These are phyloP conservation scores for Tricholoma bakamatsutake DNA, from an alignment of 768 basidiomycete species.

Conservation along the genomic window DNA sequence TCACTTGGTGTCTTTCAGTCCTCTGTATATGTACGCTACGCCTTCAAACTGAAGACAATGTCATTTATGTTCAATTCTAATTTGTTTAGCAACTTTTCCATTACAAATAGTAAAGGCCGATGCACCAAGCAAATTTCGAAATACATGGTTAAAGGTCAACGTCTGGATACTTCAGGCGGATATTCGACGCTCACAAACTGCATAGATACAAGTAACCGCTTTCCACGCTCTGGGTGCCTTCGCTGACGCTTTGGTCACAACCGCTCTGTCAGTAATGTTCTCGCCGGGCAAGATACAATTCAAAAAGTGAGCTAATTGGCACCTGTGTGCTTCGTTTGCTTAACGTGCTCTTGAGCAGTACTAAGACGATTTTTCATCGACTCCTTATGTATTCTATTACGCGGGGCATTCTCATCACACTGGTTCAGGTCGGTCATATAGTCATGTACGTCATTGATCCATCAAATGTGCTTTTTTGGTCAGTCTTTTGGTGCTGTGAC, in stretches of 20 bases:
- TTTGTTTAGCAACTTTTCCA: neutral
- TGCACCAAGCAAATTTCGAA: neutral
- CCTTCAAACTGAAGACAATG: too few relatives aligned
- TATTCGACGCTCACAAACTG: neutral
- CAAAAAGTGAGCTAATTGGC: neutral
- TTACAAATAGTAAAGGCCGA: too few relatives aligned
- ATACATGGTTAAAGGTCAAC: neutral
- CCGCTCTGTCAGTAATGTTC: neutral
- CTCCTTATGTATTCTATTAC: constrained; percentile 5
- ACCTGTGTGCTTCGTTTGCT: neutral
- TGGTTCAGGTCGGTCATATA: neutral
- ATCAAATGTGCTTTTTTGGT: constrained; percentile 3
- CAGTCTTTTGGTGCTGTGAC: neutral
- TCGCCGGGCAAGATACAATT: neutral
- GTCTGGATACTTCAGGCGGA: neutral
- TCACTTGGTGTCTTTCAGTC: too few relatives aligned
- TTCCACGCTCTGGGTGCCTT: neutral
- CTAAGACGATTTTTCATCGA: neutral
- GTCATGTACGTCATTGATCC: neutral
- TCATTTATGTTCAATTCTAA: too few relatives aligned
- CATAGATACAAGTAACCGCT: constrained; percentile 1
- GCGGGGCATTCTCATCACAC: constrained; percentile 3
- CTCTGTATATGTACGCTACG: too few relatives aligned
- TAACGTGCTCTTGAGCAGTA: neutral
- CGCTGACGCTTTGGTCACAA: constrained; percentile 5